Evolutionary conservation across 225 moss, liverwort and hornwort genomes (phyloP).

Genomic region (Rhytidiadelphus loreus): DNA sequence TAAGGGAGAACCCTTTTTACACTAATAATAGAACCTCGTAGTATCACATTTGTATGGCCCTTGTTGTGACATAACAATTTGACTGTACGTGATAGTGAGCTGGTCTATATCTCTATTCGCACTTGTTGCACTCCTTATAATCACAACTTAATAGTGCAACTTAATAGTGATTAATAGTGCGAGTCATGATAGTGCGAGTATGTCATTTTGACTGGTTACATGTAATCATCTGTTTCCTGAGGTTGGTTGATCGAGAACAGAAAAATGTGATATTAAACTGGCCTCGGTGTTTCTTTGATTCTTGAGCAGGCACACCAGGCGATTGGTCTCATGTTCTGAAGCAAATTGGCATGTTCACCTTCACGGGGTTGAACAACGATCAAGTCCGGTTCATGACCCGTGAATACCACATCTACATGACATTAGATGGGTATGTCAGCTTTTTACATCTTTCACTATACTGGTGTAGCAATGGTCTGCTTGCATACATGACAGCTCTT

Average conservation of each 20-base stretch:
- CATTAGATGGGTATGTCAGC: slow-evolving; percentile 61
- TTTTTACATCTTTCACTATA: neutral
- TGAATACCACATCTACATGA: slow-evolving; percentile 87
- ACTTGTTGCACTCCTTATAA: neutral
- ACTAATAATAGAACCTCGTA: neutral
- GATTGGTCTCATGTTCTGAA: slow-evolving; percentile 85
- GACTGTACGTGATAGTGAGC: neutral
- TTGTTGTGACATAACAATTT: neutral
- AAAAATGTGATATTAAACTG: neutral
- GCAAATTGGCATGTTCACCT: slow-evolving; percentile 96
- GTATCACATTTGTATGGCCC: neutral
- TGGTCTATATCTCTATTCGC: neutral
- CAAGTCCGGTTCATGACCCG: slow-evolving; percentile 84
- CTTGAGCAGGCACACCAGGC: slow-evolving; percentile 69
- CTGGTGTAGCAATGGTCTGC: neutral
- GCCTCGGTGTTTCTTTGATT: neutral
- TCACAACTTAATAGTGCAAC: too few relatives aligned
- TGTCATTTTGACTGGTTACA: neutral
- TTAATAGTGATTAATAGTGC: too few relatives aligned
- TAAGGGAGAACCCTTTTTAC: neutral
- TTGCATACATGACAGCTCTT: neutral
- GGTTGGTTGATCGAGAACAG: neutral
- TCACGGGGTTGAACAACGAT: slow-evolving; percentile 63
- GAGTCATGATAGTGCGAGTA: neutral
- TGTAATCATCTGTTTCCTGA: neutral